A percentile compares a stretch with the other conserved stretches of the same genome.
Evolutionary conservation across 768 basidiomycete genomes (phyloP).

Genomic region (Psilocybe cyanescens): DNA sequence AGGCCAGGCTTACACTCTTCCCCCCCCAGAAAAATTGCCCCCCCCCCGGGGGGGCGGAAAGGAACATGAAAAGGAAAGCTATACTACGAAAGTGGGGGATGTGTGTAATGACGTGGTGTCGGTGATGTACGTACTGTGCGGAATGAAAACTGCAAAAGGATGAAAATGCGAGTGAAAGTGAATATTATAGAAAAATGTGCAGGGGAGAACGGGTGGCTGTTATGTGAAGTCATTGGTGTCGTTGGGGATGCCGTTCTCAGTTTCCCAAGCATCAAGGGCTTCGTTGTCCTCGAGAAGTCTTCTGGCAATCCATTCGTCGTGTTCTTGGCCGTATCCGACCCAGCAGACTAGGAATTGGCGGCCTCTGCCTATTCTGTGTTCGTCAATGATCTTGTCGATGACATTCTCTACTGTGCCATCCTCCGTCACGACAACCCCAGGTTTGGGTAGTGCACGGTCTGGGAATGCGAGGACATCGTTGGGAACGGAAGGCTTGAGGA

Average conservation of each 20-base stretch:
- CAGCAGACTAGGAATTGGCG: conserved; percentile 35
- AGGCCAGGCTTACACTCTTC: neutral
- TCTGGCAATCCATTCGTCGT: conserved; percentile 30
- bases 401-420: conserved; percentile 17
- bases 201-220: too few species aligned
- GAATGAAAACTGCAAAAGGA: too few species aligned
- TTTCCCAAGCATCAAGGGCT: conserved; percentile 25
- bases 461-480: conserved; percentile 38
- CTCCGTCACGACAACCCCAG: neutral
- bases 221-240: too few species aligned
- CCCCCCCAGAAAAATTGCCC: neutral
- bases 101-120: too few species aligned
- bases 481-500: conserved; percentile 26
- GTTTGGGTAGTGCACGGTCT: neutral
- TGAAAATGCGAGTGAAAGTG: too few species aligned
- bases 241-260: neutral
- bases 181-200: too few species aligned
- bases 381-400: conserved; percentile 34
- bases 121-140: too few species aligned
- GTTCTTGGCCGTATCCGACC: conserved; percentile 29
- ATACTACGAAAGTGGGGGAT: too few species aligned
- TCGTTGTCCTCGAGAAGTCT: conserved; percentile 23
- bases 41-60: too few species aligned
- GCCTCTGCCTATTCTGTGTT: conserved; percentile 23
- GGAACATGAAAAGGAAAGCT: too few species aligned